phyloP scores from a whole-genome alignment of 1,284 basidiomycete genomes.

The Jaminaea rosea region DNA sequence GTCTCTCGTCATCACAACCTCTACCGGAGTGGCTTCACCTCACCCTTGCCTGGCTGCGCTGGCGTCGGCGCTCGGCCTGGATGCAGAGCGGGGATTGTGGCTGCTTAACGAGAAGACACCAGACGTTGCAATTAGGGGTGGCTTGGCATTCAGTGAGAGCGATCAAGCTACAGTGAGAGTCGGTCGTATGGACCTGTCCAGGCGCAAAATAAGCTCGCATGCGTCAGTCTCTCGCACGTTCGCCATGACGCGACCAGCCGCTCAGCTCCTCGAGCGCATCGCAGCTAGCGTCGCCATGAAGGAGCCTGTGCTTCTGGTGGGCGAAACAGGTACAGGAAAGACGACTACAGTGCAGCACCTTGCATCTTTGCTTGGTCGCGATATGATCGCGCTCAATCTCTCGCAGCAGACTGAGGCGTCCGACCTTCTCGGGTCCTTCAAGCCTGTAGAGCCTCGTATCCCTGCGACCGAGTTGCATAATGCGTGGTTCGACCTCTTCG shows the following conservation, averaged over 20 bases:
- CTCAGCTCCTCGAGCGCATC: conserved; percentile 71
- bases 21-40: too few species aligned
- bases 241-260: conserved; percentile 78
- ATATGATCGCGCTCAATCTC: conserved; percentile 80
- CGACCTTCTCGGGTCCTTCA: conserved; percentile 89
- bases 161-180: conserved; percentile 4
- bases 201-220: conserved; percentile 4
- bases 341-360: conserved; percentile 86
- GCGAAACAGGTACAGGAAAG: conserved; percentile 98
- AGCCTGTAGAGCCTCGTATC: conserved; percentile 68
- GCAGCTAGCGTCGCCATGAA: conserved; percentile 62
- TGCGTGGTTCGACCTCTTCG: conserved; percentile 74
- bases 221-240: conserved; percentile 51
- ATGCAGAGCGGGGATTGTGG: conserved; percentile 32
- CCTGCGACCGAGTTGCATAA: conserved; percentile 68
- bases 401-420: conserved; percentile 95
- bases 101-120: conserved; percentile 28
- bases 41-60: conserved; percentile 18
- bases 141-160: neutral
- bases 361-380: conserved; percentile 66
- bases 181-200: conserved; percentile 22
- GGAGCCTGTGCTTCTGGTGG: conserved; percentile 85
- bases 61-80: conserved; percentile 27
- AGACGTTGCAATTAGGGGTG: conserved; percentile 16
- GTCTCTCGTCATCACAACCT: too few species aligned